These are phyloP conservation scores for Leersia perrieri DNA, from an alignment of 176 grass and related monocot species.

Conservation along the genomic window DNA sequence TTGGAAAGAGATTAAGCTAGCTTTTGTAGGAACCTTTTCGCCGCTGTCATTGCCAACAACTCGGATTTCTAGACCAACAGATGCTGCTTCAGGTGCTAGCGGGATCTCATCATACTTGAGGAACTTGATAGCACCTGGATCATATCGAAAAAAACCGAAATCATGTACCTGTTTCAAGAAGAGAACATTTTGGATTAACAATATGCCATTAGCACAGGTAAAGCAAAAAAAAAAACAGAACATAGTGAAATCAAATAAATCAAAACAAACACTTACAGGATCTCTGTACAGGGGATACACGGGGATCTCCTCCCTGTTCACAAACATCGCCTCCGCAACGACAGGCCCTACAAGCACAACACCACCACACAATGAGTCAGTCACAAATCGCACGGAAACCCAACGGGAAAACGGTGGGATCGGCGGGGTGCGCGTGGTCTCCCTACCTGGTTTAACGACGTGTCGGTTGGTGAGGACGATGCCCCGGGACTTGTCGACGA, in stretches of 20 bases:
- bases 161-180: conserved; percentile 84
- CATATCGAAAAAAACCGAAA: conserved; percentile 99
- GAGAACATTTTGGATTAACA: conserved; percentile 21
- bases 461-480: conserved; percentile 99
- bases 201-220: conserved; percentile 6
- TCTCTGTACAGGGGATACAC: conserved; percentile 89
- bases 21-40: conserved; percentile 62
- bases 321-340: conserved; percentile 95
- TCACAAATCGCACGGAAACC: not conserved
- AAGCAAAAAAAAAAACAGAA: conserved; percentile 5
- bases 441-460: conserved; percentile 89
- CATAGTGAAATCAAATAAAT: conserved; percentile 4
- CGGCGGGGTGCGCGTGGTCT: not conserved
- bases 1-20: not conserved
- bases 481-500: conserved; percentile 85
- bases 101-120: conserved; percentile 83
- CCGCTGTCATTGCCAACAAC: conserved; percentile 99
- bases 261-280: conserved; percentile 62
- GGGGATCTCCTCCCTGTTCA: conserved; percentile 94
- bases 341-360: conserved; percentile 62
- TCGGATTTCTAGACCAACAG: conserved; percentile 93
- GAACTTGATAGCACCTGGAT: conserved; percentile 94
- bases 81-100: conserved; percentile 89
- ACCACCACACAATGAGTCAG: conserved; percentile 1
- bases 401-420: not conserved